Evolutionary conservation across 768 basidiomycete species (phyloP), one percentile per base, ranked within the genome.

Genomic region (Candolleomyces efflorescens): DNA sequence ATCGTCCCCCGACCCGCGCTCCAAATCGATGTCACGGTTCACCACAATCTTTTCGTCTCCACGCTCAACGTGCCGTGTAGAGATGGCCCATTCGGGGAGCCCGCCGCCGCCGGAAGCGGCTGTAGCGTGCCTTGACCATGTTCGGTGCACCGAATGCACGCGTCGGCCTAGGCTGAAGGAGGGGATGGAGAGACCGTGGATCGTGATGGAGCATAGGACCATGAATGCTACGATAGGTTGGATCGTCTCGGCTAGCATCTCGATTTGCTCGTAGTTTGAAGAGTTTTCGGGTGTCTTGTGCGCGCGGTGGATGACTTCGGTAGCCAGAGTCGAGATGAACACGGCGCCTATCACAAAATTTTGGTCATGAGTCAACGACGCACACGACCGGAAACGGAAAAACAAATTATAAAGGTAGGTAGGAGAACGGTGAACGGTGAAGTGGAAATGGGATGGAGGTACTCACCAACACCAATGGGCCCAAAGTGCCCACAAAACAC

Each of bases 401-500:
- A n/a, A n/a, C n/a, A n/a, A n/a, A n/a, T n/a, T n/a, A n/a, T n/a
- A n/a, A n/a, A n/a, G n/a, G n/a, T n/a, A n/a, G n/a, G n/a, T n/a
- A n/a, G n/a, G n/a, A n/a, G n/a, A n/a, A 32, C 32, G 32, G 32
- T 7, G 11, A 2, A 9, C 32, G 32, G 5, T 5, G 1, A 5
- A 32, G 11, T 32, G 32, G 18, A 56, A 18, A 46, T 11, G 26
- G 48, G 37, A 50, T 18, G 22, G 11, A 54, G 32, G 36, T 20
- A 71, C 79, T 62, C 59, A 81, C 88, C 89, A 52, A 92, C 81
- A 27, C 89, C 88, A 60, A 91, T 91, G 20, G 92, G 90, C 12
- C 94, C 96, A 69, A 98, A 99, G 74, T 98, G 95, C 0, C 97
- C 97, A 41, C 84, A 89, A 71, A 99, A 99, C 3, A 95, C 62